A percentile compares a stretch with the other conserved stretches of the same genome.
Evolutionary conservation across 129 eudicot genomes (phyloP).

Genomic region (Lactuca sativa): DNA sequence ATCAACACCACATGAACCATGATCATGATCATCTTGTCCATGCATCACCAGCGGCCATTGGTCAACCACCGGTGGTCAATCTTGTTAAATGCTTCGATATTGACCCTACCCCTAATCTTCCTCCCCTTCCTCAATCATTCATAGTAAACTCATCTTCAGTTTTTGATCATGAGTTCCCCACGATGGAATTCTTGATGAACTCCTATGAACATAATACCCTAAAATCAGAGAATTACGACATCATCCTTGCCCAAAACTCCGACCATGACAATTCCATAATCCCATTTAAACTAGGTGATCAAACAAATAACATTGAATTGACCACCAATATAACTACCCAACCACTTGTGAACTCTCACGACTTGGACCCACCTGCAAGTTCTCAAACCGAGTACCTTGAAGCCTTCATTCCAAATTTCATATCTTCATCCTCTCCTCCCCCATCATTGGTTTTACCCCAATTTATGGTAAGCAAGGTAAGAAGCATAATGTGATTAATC

Average conservation of each 20-base stretch:
- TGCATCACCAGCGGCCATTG: slow-evolving; percentile 12
- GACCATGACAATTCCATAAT: not conserved
- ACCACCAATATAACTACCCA: not conserved
- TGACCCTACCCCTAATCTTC: slow-evolving; percentile 23
- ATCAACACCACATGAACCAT: slow-evolving; percentile 28
- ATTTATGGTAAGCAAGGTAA: slow-evolving; percentile 30
- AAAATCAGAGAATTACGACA: slow-evolving; percentile 25
- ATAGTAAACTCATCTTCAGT: slow-evolving; percentile 22
- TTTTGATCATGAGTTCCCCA: slow-evolving; percentile 22
- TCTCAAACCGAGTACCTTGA: slow-evolving; percentile 34
- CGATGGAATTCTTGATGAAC: slow-evolving; percentile 26
- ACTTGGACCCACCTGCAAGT: slow-evolving; percentile 10
- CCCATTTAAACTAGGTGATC: slow-evolving; percentile 16
- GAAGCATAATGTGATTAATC: slow-evolving; percentile 31
- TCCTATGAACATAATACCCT: slow-evolving; percentile 29
- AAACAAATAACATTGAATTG: slow-evolving; percentile 12
- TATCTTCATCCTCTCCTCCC: slow-evolving; percentile 26
- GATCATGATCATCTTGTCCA: slow-evolving; percentile 22
- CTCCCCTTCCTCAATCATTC: slow-evolving; percentile 40
- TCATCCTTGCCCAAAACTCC: slow-evolving; percentile 12
- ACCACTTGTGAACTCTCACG: slow-evolving; percentile 3
- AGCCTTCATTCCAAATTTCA: slow-evolving; percentile 16
- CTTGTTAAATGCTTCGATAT: slow-evolving; percentile 24
- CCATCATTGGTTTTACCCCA: slow-evolving; percentile 27
- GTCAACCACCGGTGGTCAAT: slow-evolving; percentile 19